A percentile compares a stretch with the other conserved stretches of the same genome.
Evolutionary conservation across 371 early-diverging fungal genomes (phyloP).

Genomic region (Rhizopus sp.): DNA sequence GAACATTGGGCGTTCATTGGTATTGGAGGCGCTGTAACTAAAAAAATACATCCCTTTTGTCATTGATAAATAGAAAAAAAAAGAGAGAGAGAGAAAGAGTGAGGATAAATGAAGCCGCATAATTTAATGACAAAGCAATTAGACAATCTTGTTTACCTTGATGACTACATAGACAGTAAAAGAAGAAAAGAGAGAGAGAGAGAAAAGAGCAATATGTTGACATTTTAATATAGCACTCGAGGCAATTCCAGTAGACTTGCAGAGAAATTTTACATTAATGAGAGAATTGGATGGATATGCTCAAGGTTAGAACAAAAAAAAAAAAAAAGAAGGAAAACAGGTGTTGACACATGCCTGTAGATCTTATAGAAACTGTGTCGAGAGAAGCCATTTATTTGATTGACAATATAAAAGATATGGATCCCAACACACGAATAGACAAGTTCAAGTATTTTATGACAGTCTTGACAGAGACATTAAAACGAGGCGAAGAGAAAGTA

Average conservation of each 20-base stretch:
- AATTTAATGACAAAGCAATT: conserved; percentile 21
- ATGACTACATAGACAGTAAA: conserved; percentile 89
- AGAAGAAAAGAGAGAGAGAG: conserved; percentile 1
- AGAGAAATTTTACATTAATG: conserved; percentile 88
- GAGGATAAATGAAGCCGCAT: conserved; percentile 12
- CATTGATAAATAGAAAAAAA: no score
- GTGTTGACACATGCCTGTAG: conserved; percentile 20
- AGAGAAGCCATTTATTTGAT: conserved; percentile 56
- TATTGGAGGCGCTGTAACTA: no score
- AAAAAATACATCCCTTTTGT: no score
- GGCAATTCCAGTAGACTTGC: conserved; percentile 87
- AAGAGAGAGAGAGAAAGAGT: no score
- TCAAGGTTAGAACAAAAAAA: conserved; percentile 66
- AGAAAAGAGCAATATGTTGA: background rate
- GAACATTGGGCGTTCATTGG: no score
- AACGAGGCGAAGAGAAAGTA: conserved; percentile 90
- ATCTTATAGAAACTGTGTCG: conserved; percentile 60
- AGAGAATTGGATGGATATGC: conserved; percentile 89
- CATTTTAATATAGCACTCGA: conserved; percentile 67
- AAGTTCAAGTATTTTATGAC: conserved; percentile 62
- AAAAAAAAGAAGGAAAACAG: background rate
- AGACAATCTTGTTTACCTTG: conserved; percentile 65
- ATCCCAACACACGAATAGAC: conserved; percentile 57
- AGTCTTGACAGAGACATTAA: conserved; percentile 66
- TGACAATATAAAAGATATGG: conserved; percentile 46